Conservation (phyloP, 371 early-diverging fungal species). For the Mucor indicus region DNA sequence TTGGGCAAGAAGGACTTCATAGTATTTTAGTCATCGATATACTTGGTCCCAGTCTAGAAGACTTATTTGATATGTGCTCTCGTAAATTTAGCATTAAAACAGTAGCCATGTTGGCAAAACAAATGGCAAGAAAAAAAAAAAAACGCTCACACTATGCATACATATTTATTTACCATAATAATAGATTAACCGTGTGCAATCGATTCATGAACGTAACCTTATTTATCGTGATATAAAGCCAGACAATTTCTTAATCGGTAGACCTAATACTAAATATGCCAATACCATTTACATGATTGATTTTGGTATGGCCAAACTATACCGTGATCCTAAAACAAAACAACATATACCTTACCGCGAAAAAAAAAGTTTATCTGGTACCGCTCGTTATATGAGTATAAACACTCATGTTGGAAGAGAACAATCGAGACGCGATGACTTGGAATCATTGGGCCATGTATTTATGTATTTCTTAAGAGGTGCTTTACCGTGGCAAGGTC, state of each 20-base stretch:
- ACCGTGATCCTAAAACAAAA: conserved; percentile 89
- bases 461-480: conserved; percentile 98
- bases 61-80: conserved; percentile 92
- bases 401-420: conserved; percentile 96
- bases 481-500: conserved; percentile 96
- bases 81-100: conserved; percentile 90
- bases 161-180: conserved; percentile 37
- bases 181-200: conserved; percentile 85
- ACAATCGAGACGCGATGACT: conserved; percentile 95
- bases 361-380: conserved; percentile 92
- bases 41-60: conserved; percentile 93
- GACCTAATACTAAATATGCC: conserved; percentile 64
- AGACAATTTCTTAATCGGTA: conserved; percentile 97
- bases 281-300: conserved; percentile 84
- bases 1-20: conserved; percentile 93
- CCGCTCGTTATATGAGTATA: conserved; percentile 98
- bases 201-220: conserved; percentile 90
- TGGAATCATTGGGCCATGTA: conserved; percentile 97
- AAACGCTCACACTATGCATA: background rate
- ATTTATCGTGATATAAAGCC: conserved; percentile 99
- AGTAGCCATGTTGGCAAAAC: conserved; percentile 92
- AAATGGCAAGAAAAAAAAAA: conserved; percentile 65
- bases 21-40: conserved; percentile 95
- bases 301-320: conserved; percentile 97
- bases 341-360: conserved; percentile 92